Evolutionary conservation across 257 asterid genomes (phyloP), one percentile per base, ranked within the genome.

Genomic region (Linaria vulgaris): DNA sequence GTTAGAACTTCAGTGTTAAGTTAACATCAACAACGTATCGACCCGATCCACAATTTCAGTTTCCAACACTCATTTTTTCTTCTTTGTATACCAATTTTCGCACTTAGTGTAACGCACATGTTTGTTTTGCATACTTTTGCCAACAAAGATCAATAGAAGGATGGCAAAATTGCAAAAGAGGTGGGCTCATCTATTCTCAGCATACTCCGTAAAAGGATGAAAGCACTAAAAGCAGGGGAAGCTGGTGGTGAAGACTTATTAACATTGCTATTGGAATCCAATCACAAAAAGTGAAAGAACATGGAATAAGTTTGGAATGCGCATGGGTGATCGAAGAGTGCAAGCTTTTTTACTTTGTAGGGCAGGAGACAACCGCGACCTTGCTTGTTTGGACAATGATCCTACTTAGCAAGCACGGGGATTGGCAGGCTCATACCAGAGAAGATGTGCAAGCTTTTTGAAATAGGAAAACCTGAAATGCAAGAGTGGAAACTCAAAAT

Each of bases 381-480:
- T 52, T 84, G 73, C 82, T 84, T 15, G 76, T 72, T 1, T 84
- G 90, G 87, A 83, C 87, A 0, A 74, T 80, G 85, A 59, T 83
- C 54, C 37, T 83, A 23, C 56, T 83, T 68, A 60, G 91, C 41
- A 76, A 68, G 58, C 65, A 77, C 15, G 7, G 6, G 3, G 80
- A 74, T 17, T 84, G 91, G 85, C 91, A 84, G 59, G 60, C 9
- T 12, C 85, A 74, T 10, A 88, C 91, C 1, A 70, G 88, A 54
- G 82, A 84, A 9, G 91, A 84, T 71, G 78, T 56, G 15, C 76
- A 66, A 53, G 69, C 61, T 13, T 70, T 79, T 24, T 77, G 76
- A 15, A 58, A n/a, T 52, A 3, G 66, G 43, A 31, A 47, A 56
- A 45, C 88, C 84, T 0, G 72, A 75, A 24, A 77, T 48, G 24